Percentiles rank a stretch among this genome's conserved stretches.
Conservation (phyloP, 208 protist genomes). For the Leishmania arabica region DNA sequence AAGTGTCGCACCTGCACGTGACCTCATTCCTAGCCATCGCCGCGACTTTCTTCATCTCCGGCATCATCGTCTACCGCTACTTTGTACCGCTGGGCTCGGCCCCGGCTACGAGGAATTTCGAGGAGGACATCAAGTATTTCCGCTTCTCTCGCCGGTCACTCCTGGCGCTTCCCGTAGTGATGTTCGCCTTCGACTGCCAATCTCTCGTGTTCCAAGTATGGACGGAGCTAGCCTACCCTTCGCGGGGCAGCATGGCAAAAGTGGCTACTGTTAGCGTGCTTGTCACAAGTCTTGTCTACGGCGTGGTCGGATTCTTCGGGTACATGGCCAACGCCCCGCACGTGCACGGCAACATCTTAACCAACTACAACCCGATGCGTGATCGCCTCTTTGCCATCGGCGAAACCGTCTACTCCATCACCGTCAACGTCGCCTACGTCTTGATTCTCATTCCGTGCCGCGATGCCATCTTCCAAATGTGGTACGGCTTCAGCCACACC, state of each 20-base stretch:
- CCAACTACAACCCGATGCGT: slow-evolving; percentile 60
- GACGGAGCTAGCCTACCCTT: slow-evolving; percentile 29
- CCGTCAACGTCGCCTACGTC: slow-evolving; percentile 63
- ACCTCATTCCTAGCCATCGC: slow-evolving; percentile 53
- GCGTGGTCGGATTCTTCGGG: slow-evolving; percentile 62
- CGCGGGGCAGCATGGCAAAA: slow-evolving; percentile 48
- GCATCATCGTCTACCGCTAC: slow-evolving; percentile 65
- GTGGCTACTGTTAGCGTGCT: slow-evolving; percentile 56
- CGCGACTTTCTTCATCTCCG: slow-evolving; percentile 59
- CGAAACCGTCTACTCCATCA: slow-evolving; percentile 53
- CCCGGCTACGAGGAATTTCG: background rate
- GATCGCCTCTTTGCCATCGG: slow-evolving; percentile 56
- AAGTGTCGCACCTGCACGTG: slow-evolving; percentile 46
- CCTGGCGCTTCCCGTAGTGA: slow-evolving; percentile 59
- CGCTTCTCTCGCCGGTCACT: slow-evolving; percentile 38
- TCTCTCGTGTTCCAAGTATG: slow-evolving; percentile 74
- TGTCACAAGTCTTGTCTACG: slow-evolving; percentile 60
- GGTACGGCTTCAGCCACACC: slow-evolving; percentile 59
- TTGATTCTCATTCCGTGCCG: slow-evolving; percentile 67
- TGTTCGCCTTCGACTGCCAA: slow-evolving; percentile 82
- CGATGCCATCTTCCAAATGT: slow-evolving; percentile 59
- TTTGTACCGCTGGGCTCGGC: slow-evolving; percentile 30
- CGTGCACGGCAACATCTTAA: slow-evolving; percentile 73
- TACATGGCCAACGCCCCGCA: slow-evolving; percentile 51
- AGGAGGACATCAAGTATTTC: slow-evolving; percentile 42